Percentiles rank a stretch among this genome's conserved stretches.
phyloP scores from a whole-genome alignment of 2,329 filamentous ascomycete genomes.

The Colletotrichum trifolii region DNA sequence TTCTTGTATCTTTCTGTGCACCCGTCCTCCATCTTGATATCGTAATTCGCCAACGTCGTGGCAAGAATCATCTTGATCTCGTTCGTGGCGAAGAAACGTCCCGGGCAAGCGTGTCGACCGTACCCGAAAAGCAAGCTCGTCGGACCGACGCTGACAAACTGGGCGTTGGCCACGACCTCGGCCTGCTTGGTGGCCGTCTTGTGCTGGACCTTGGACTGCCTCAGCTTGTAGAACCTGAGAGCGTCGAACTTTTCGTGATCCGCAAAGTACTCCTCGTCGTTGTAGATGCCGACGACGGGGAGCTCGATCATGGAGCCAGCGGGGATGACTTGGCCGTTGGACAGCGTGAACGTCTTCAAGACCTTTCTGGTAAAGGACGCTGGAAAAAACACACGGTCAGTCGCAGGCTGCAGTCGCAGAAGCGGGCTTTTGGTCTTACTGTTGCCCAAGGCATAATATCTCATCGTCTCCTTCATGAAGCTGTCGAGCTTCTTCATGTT shows the following conservation, averaged over 20 bases:
- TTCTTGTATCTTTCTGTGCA: conserved; percentile 30
- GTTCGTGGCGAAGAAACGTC: conserved; percentile 57
- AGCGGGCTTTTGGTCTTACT: conserved; percentile 47
- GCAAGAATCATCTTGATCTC: conserved; percentile 59
- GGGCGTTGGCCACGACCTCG: conserved; percentile 37
- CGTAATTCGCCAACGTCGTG: conserved; percentile 53
- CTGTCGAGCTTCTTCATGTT: conserved; percentile 55
- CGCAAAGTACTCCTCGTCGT: conserved; percentile 49
- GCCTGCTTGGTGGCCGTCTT: conserved; percentile 20
- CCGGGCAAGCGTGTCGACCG: conserved; percentile 54
- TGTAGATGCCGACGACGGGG: conserved; percentile 48
- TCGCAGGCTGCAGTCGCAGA: conserved; percentile 41
- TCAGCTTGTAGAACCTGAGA: conserved; percentile 29
- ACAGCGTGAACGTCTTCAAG: conserved; percentile 61
- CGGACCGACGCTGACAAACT: conserved; percentile 54
- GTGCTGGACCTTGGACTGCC: conserved; percentile 17
- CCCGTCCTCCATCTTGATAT: conserved; percentile 46
- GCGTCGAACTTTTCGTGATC: conserved; percentile 44
- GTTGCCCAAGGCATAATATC: conserved; percentile 44
- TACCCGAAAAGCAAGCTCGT: conserved; percentile 51
- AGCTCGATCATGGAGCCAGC: conserved; percentile 56
- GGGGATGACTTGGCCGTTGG: conserved; percentile 63
- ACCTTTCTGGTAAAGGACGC: conserved; percentile 63
- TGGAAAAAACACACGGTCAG: conserved; percentile 13
- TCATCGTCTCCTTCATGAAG: conserved; percentile 52